These are phyloP conservation scores for Backusella sp. DNA, from an alignment of 192 early-diverging fungal species.

Conservation along the genomic window DNA sequence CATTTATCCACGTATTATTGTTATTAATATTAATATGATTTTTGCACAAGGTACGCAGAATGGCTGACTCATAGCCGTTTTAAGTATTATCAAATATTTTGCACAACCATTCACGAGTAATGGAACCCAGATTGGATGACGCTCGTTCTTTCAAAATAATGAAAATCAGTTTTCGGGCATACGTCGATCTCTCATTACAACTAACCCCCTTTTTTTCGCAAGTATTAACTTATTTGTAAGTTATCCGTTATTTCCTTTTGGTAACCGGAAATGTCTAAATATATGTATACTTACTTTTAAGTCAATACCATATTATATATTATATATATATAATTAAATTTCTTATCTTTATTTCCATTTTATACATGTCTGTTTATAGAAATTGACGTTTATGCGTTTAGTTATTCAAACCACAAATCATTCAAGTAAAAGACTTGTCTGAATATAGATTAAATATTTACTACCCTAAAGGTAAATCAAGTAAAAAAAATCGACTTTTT, in stretches of 20 bases:
- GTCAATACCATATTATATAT: background rate
- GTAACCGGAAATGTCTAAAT: background rate
- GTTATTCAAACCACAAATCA: background rate
- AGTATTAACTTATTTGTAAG: constrained; percentile 1
- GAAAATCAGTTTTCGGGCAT: background rate
- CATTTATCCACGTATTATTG: background rate
- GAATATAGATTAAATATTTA: background rate
- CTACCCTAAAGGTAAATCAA: background rate
- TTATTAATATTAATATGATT: background rate
- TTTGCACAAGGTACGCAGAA: background rate
- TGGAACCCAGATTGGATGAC: constrained; percentile 2
- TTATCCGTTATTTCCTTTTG: constrained; percentile 2
- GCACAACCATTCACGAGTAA: background rate
- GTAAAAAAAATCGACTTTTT: background rate
- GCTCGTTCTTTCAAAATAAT: constrained; percentile 7
- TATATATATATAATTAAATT: background rate
- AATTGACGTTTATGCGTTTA: background rate
- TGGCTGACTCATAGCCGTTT: background rate
- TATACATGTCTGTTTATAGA: background rate
- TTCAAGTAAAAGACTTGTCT: background rate
- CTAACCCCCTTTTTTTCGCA: background rate
- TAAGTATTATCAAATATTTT: background rate
- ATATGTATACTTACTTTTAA: background rate
- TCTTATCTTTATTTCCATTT: background rate
- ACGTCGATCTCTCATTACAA: background rate